These are phyloP conservation scores for Paecilomyces dactylethromorphus DNA, from an alignment of 2,329 filamentous ascomycete species.

Conservation along the genomic window DNA sequence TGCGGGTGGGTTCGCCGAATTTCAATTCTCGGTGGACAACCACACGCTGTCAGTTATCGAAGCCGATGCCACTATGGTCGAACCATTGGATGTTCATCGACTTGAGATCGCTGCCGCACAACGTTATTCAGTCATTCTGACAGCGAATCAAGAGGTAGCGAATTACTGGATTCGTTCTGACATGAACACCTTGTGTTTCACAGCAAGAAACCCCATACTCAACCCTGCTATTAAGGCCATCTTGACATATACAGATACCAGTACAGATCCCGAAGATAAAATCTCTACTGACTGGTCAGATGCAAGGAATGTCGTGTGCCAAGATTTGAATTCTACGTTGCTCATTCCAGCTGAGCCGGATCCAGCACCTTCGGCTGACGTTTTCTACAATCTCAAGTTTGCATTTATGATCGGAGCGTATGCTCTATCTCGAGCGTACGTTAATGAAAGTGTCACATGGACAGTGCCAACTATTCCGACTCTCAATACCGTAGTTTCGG, in stretches of 20 bases:
- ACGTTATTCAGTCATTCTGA: conserved; percentile 40
- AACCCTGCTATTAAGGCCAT: conserved; percentile 6
- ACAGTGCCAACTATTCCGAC: conserved; percentile 1
- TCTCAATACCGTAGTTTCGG: conserved; percentile 3
- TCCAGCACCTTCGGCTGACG: conserved; percentile 3
- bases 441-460: conserved; percentile 3
- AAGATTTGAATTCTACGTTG: conserved; percentile 5
- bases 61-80: conserved; percentile 5
- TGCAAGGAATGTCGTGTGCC: conserved; percentile 2
- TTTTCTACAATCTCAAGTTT: conserved; percentile 2
- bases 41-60: conserved; percentile 6
- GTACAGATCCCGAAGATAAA: neutral
- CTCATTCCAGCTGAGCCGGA: conserved; percentile 1
- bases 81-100: conserved; percentile 1
- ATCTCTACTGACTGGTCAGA: conserved; percentile 2
- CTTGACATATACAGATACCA: conserved; percentile 3
- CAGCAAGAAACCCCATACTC: conserved; percentile 2
- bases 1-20: conserved; percentile 13
- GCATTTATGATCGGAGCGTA: conserved; percentile 2
- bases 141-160: conserved; percentile 28
- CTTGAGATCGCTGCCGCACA: conserved; percentile 3
- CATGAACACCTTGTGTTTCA: conserved; percentile 5
- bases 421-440: conserved; percentile 4
- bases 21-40: conserved; percentile 14
- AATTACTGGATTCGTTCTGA: conserved; percentile 38